Evolutionary conservation across 139 green algal genomes (phyloP).

Genomic region (Tetratostichococcus sp.): DNA sequence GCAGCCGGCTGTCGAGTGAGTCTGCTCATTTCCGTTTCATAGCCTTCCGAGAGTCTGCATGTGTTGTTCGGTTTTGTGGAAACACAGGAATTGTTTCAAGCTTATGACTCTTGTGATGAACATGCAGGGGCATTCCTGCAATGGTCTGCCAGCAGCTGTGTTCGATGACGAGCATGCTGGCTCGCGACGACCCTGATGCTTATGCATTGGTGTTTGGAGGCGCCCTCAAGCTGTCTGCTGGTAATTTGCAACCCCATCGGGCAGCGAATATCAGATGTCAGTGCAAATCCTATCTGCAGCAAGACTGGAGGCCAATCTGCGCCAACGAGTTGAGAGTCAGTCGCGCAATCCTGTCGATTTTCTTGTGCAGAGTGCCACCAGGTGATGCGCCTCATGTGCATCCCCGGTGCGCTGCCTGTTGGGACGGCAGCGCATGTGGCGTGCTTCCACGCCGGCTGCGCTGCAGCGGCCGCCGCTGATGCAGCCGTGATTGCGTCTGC

Average conservation of each 20-base stretch:
- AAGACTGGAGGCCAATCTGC: too few species aligned
- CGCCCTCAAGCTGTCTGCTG: background rate
- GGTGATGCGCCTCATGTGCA: slow-evolving; percentile 1
- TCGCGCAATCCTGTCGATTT: too few species aligned
- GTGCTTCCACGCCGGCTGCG: background rate
- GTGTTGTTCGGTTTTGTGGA: too few species aligned
- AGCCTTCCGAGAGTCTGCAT: background rate
- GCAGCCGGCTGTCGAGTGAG: background rate
- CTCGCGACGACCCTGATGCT: background rate
- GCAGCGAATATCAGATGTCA: too few species aligned
- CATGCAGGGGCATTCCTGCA: background rate
- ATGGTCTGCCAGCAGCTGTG: background rate
- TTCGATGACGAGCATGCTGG: slow-evolving; percentile 3
- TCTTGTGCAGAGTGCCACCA: slow-evolving; percentile 3
- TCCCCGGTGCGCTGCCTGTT: background rate
- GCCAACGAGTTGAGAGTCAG: too few species aligned
- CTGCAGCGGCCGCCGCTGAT: background rate
- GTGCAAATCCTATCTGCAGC: too few species aligned
- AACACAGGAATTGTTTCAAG: too few species aligned
- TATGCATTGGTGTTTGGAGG: background rate
- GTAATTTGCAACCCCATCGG: too few species aligned
- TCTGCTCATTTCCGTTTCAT: too few species aligned
- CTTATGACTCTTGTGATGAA: background rate
- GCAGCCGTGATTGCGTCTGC: background rate
- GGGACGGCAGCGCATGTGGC: background rate